Evolutionary conservation across 768 basidiomycete species (phyloP), one percentile per base, ranked within the genome.

Genomic region (Suillus variegatus): DNA sequence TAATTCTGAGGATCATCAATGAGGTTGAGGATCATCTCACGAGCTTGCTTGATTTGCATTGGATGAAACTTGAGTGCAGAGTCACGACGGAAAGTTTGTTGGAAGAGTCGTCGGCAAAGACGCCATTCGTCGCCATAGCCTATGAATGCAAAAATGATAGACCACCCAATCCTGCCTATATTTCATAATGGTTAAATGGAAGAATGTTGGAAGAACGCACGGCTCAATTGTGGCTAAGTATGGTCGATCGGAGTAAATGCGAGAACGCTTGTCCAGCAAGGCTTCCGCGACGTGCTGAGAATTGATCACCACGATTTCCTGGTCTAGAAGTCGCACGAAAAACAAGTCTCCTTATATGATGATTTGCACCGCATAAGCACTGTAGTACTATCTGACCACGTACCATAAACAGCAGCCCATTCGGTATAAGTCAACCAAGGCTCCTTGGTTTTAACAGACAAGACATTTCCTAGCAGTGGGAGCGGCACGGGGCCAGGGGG

Each of bases 71-170:
- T 65, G 6, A 60, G 43, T 20, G 69, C 60, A 57, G 78, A 66
- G 13, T 74, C 75, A 25, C 75, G 67, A 57, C 79, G 76, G 65
- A 80, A 80, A 63, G 75, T 75, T 57, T 80, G 77, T 67, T 79
- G 76, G 62, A 81, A 80, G 40, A 72, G 66, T 52, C 75, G 73
- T 54, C 80, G 72, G 65, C 74, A 77, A 16, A 71, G 68, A 46
- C 79, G 77, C 61, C 64, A 64, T 25, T 64, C 40, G n/a, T 64
- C 64, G 6, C 61, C 40, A 43, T 65, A 65, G 3, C 12, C 35
- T n/a, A 18, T 13, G n/a, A 65, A 65, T 16, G 2, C 49, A 41
- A 65, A 65, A 16, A 35, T 32, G 47, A 22, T 8, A 32, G 14
- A 44, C 61, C 61, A 62, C 5, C 64, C 64, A 65, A 52, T 62